Conservation (phyloP, 768 basidiomycete species). For the Suillus brevipes region DNA sequence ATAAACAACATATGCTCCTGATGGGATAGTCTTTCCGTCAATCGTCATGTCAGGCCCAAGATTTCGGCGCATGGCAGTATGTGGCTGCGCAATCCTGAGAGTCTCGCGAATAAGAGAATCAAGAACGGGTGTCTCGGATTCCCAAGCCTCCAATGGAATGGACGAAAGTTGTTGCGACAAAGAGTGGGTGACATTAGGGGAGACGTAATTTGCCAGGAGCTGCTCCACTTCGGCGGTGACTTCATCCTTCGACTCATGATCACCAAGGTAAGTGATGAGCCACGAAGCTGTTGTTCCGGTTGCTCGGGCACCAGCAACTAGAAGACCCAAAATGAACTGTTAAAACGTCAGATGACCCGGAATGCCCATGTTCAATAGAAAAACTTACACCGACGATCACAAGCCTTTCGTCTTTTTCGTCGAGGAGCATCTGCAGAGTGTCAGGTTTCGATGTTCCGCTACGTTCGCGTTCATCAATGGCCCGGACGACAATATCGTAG, state of each 20-base stretch:
- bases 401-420: slow-evolving; percentile 65
- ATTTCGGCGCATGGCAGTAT: slow-evolving; percentile 79
- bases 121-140: slow-evolving; percentile 64
- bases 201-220: slow-evolving; percentile 47
- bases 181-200: slow-evolving; percentile 27
- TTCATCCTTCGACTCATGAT: slow-evolving; percentile 65
- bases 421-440: slow-evolving; percentile 73
- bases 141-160: slow-evolving; percentile 71
- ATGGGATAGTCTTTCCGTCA: slow-evolving; percentile 66
- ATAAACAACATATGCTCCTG: slow-evolving; percentile 75
- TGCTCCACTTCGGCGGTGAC: slow-evolving; percentile 60
- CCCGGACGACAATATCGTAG: slow-evolving; percentile 63
- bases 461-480: slow-evolving; percentile 56
- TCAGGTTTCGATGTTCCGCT: slow-evolving; percentile 62
- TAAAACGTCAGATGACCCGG: slow-evolving; percentile 22
- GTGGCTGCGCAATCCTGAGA: slow-evolving; percentile 75
- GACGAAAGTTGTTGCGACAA: slow-evolving; percentile 51
- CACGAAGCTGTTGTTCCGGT: slow-evolving; percentile 81
- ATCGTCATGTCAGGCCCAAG: slow-evolving; percentile 71
- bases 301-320: slow-evolving; percentile 79
- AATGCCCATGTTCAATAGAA: slow-evolving; percentile 5
- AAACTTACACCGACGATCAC: slow-evolving; percentile 67
- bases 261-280: slow-evolving; percentile 72
- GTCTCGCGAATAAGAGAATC: slow-evolving; percentile 78
- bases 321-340: slow-evolving; percentile 80